phyloP scores from a whole-genome alignment of 1,284 basidiomycete species.

The Naganishia sp. region DNA sequence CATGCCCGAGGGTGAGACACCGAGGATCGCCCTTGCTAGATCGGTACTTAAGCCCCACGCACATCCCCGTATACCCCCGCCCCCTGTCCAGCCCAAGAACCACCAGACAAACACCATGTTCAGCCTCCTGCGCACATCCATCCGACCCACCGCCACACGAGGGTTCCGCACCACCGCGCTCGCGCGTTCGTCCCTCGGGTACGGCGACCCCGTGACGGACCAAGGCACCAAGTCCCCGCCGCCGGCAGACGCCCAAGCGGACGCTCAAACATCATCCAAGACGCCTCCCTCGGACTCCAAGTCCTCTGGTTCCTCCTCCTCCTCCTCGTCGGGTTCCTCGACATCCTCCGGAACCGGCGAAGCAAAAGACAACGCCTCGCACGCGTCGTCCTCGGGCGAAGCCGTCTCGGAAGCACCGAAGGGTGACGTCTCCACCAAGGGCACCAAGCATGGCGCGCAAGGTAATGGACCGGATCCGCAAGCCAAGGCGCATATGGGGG shows the following conservation, averaged over 20 bases:
- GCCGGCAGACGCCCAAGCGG: constrained; percentile 6
- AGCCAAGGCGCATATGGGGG: constrained; percentile 18
- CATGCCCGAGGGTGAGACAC: no score
- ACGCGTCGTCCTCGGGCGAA: constrained; percentile 17
- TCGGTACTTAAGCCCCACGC: no score
- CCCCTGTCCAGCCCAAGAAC: no score
- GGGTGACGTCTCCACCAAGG: constrained; percentile 4
- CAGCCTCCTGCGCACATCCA: constrained; percentile 3
- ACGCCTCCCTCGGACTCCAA: not conserved
- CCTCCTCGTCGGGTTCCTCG: constrained; percentile 4
- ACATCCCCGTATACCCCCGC: no score
- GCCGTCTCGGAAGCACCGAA: constrained; percentile 17
- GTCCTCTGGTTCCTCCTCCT: not conserved
- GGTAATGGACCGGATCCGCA: constrained; percentile 25
- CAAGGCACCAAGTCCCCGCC: not conserved
- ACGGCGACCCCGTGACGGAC: constrained; percentile 10
- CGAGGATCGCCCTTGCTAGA: no score
- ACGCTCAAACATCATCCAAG: not conserved
- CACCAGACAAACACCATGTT: constrained; percentile 8
- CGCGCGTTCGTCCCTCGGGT: constrained; percentile 5
- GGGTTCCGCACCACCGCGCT: constrained; percentile 5
- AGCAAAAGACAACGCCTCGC: constrained; percentile 14
- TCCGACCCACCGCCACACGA: constrained; percentile 4
- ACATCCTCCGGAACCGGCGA: not conserved
- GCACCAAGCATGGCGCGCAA: constrained; percentile 21